Evolutionary conservation across 148 eudicot genomes (phyloP), one percentile per base, ranked within the genome.

Genomic region (Rhododendron ovatum): DNA sequence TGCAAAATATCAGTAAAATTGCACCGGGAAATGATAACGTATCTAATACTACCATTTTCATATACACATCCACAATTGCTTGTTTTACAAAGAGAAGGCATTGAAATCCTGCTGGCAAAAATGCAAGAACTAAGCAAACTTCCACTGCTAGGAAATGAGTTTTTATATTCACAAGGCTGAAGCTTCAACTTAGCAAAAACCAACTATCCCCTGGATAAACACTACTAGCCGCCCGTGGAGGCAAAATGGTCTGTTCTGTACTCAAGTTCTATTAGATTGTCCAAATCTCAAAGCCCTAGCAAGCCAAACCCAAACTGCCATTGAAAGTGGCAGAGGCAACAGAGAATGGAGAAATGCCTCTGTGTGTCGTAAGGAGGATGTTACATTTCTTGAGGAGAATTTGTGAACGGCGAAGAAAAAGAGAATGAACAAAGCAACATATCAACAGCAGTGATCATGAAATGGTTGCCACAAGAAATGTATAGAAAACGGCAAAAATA

Each of bases 401-500:
- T 57, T 57, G 55, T 80, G 71, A 83, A 92, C 55, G 83, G 88
- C 20, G 51, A 50, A 88, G 87, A 89, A 83, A 20, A 90, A 80
- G 87, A 93, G 89, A 83, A 91, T 74, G 65, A 88, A 82, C 28
- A 94, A 85, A 93, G 92, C 84, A 94, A 35, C 65, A 85, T 33
- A 89, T 94, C 95, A 41, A 90, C 88, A 83, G 90, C 88, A 80
- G 92, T 82, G 51, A 88, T 87, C 48, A 90, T 53, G 8, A 83
- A 87, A 89, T 96, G 94, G 79, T 93, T 93, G 86, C 86, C 57
- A 84, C 98, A 94, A 53, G 98, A 94, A 82, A 92, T 55, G 98
- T 92, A 69, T 55, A 73, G 48, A 88, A 86, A 65, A 93, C 37
- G 82, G 77, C 83, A 85, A 63, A 83, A 59, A 93, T 87, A 50